Evolutionary conservation across 768 basidiomycete genomes (phyloP).

Genomic region (Suillus weaverae): DNA sequence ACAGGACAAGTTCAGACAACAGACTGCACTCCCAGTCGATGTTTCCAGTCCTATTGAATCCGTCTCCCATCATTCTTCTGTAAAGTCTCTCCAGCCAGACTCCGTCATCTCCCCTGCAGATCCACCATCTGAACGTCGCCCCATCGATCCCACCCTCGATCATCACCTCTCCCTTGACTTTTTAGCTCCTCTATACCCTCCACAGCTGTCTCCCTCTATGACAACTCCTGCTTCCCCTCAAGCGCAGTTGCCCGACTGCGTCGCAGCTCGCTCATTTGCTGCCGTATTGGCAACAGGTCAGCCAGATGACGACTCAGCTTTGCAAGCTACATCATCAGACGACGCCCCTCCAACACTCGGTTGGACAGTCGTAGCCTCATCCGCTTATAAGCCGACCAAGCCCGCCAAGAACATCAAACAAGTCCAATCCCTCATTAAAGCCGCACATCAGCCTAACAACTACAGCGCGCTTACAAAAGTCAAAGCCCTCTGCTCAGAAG

Average conservation of each 20-base stretch:
- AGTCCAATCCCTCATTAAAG: constrained; percentile 42
- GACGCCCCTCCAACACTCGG: constrained; percentile 16
- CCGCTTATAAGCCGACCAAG: constrained; percentile 19
- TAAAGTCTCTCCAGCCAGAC: constrained; percentile 10
- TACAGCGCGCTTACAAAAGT: constrained; percentile 41
- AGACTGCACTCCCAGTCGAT: background rate
- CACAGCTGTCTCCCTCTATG: constrained; percentile 24
- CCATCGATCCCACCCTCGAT: constrained; percentile 12
- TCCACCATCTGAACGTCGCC: constrained; percentile 10
- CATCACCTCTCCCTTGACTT: constrained; percentile 19
- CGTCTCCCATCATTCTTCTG: constrained; percentile 6
- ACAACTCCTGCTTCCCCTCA: constrained; percentile 34
- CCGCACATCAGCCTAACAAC: constrained; percentile 44
- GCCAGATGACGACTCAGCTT: constrained; percentile 24
- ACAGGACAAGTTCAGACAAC: constrained; percentile 23
- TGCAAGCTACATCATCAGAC: constrained; percentile 25
- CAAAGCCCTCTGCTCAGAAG: constrained; percentile 46
- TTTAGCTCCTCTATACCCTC: constrained; percentile 20
- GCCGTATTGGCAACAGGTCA: constrained; percentile 33
- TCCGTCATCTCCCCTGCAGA: constrained; percentile 7
- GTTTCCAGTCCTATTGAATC: constrained; percentile 12
- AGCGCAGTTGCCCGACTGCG: constrained; percentile 35
- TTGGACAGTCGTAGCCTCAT: constrained; percentile 26
- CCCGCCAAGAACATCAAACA: constrained; percentile 40
- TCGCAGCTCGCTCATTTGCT: constrained; percentile 35